A percentile compares a stretch with the other conserved stretches of the same genome.
These are phyloP conservation scores for Beauveria varroae DNA, from an alignment of 2,329 filamentous ascomycete species.

Conservation along the genomic window DNA sequence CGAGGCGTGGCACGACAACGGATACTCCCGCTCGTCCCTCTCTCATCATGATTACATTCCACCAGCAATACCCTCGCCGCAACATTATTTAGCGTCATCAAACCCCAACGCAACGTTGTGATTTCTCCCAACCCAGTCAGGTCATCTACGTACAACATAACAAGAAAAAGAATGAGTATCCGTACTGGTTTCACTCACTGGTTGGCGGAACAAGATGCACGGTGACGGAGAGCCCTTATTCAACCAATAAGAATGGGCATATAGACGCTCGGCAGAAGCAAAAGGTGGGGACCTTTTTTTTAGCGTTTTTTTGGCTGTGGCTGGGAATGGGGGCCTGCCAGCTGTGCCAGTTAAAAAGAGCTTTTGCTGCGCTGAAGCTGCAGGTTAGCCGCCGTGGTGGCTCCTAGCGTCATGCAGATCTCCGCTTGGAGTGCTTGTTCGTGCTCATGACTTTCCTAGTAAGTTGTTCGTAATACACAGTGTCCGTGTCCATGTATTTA, in stretches of 20 bases:
- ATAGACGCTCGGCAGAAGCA: constrained; percentile 16
- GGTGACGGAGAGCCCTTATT: not conserved
- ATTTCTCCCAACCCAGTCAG: not conserved
- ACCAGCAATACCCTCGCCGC: too few species aligned
- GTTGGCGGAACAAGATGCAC: not conserved
- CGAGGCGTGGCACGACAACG: not conserved
- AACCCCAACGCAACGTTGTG: too few species aligned
- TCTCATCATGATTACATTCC: too few species aligned
- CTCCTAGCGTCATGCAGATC: not conserved
- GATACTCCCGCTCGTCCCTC: not conserved
- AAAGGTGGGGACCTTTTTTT: not conserved
- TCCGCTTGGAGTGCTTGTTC: not conserved
- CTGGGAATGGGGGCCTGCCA: too few species aligned
- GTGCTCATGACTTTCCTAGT: not conserved
- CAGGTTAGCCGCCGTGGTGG: constrained; percentile 11
- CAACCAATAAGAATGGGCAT: constrained; percentile 16
- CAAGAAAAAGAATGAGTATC: not conserved
- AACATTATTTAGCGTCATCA: too few species aligned
- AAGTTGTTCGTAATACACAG: too few species aligned
- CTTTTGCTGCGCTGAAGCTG: not conserved
- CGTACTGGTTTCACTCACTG: not conserved
- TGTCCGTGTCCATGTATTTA: too few species aligned
- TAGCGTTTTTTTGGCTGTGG: not conserved
- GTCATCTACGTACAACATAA: not conserved
- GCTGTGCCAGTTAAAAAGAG: not conserved